A percentile compares a stretch with the other conserved stretches of the same genome.
Evolutionary conservation across 164 flowering plant species (phyloP).

Genomic region (Vitis rotundifolia): DNA sequence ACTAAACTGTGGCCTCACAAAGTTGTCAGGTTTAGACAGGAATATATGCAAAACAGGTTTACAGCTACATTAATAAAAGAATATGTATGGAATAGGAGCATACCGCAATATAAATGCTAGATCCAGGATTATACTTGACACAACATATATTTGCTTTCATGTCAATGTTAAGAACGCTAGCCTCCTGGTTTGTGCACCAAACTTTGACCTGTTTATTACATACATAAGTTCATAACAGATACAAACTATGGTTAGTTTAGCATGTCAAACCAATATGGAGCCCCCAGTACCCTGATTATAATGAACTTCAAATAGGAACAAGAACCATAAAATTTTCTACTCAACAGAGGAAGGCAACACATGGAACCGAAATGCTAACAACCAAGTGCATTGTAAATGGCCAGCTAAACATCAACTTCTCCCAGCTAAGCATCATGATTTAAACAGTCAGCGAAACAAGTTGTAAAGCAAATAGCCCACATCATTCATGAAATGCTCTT

Average conservation of each 20-base stretch:
- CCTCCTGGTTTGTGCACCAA: constrained; percentile 98
- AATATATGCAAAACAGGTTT: no score
- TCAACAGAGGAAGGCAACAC: neutral
- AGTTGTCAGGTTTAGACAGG: no score
- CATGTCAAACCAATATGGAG: neutral
- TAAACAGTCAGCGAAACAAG: no score
- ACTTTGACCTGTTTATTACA: constrained; percentile 77
- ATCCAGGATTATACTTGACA: constrained; percentile 96
- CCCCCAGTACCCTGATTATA: neutral
- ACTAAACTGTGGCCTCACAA: no score
- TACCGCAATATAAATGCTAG: constrained; percentile 81
- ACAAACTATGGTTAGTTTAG: neutral
- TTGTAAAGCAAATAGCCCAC: no score
- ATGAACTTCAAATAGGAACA: neutral
- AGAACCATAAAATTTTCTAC: neutral
- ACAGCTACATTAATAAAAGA: no score
- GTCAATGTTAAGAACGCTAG: constrained; percentile 89
- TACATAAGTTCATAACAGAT: constrained; percentile 15
- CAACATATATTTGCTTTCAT: constrained; percentile 99
- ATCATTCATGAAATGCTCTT: no score
- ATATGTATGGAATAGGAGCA: constrained; percentile 12
- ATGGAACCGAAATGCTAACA: neutral
- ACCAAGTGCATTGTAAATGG: neutral
- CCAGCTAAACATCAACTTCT: neutral
- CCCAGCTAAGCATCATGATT: no score